Base-by-base conservation (phyloP, 2,329 filamentous ascomycete genomes). In the Zasmidium citrigriseum region DNA sequence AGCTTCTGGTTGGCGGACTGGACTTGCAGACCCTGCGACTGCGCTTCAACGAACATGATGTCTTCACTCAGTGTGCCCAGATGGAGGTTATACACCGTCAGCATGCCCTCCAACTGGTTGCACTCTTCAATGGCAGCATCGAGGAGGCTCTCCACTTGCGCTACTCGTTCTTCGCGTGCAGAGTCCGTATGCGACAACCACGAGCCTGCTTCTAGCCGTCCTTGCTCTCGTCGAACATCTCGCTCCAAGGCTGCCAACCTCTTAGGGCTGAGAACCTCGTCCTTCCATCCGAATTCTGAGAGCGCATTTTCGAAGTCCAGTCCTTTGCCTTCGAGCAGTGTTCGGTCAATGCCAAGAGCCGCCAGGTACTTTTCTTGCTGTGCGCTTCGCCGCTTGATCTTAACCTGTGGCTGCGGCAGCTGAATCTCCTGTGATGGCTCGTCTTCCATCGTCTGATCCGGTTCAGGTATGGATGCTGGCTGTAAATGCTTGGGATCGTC, bases 1-100 rank as follows among this genome's bases (percentile, higher is more conserved):
- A 96, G 83, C 73, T 96, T 96, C 73, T 99, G 95, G 68, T 99
- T 99, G 44, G 95, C 91, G 20, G 93, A 93, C 75, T 98, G 95
- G 5, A 99, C 93, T 70, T 99, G 95, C 48, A 99, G 80, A 79
- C 95, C 95, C 76, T 99, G 93, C 5, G 91, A 93, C 75, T 99
- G 95, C 1, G 95, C 92, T 77, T 99, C 95, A 64, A 99, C 98
- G 72, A 96, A 98, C 2, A 92, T 88, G 67, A 99, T 96, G 68
- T 99, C 95, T 51, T 98, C 93, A 57, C 93, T 92, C 25, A 99
- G 82, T 50, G 93, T 98, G 68, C 91, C 91, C 61, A 99, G 81
- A 74, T 99, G 95, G 23, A 98, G 95, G 48, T 90, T 91, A 75
- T 99, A 99, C 29, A 99, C 78, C 0, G 95, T 99, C 53, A 99